Percentiles rank a stretch among this genome's conserved stretches.
Evolutionary conservation across 768 basidiomycete genomes (phyloP).

Genomic region (Suillus ampliporus): DNA sequence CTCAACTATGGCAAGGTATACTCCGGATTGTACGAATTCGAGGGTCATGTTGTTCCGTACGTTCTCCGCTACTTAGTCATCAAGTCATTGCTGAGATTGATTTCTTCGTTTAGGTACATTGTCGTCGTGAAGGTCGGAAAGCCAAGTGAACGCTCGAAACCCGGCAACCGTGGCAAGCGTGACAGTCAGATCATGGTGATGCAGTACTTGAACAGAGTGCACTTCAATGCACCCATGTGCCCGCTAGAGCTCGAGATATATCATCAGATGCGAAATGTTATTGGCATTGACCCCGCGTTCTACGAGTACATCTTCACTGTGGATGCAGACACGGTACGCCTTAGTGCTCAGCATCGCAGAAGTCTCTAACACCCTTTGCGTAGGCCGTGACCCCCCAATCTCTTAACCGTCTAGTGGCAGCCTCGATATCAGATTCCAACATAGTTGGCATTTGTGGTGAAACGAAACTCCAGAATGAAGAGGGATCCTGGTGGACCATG

Average conservation of each 20-base stretch:
- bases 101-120: conserved; percentile 48
- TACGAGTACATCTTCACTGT: conserved; percentile 78
- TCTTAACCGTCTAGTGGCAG: conserved; percentile 71
- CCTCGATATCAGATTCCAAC: conserved; percentile 59
- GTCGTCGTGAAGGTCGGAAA: conserved; percentile 72
- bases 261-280: conserved; percentile 77
- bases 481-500: conserved; percentile 79
- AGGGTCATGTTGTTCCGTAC: conserved; percentile 72
- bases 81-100: conserved; percentile 7
- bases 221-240: conserved; percentile 70
- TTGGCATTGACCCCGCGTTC: conserved; percentile 76
- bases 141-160: conserved; percentile 66
- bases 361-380: conserved; percentile 19
- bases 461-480: conserved; percentile 70
- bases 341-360: background rate
- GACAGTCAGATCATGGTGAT: conserved; percentile 70
- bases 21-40: conserved; percentile 72
- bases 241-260: conserved; percentile 74
- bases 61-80: conserved; percentile 22
- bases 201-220: conserved; percentile 72
- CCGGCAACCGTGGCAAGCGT: conserved; percentile 72
- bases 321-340: conserved; percentile 66
- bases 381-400: conserved; percentile 69
- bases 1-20: conserved; percentile 76
- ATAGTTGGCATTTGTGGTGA: conserved; percentile 76